Conservation (phyloP, 495 filamentous ascomycete species). For the Aspergillus nidulans region DNA sequence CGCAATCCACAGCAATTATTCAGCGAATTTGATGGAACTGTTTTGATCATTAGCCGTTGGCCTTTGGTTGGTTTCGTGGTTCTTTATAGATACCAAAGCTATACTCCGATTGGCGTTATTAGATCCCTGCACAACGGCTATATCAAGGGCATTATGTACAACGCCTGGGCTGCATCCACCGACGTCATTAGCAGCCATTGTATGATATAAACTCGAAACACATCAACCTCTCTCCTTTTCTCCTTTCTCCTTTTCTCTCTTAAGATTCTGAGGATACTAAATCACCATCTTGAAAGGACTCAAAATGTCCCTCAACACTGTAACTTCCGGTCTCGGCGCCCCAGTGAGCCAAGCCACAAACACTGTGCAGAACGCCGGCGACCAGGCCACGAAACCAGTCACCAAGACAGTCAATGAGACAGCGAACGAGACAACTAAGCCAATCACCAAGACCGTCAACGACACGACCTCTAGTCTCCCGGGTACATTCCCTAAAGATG, state of each 20-base stretch:
- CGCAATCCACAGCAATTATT: not conserved
- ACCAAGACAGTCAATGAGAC: not conserved
- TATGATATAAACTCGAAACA: not conserved
- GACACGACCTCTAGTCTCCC: not conserved
- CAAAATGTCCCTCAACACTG: conserved; percentile 1
- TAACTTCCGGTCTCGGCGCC: not conserved
- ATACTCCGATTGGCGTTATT: not conserved
- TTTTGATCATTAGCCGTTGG: not conserved
- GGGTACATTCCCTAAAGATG: not conserved
- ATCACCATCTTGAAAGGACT: too few species aligned
- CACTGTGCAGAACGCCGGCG: not conserved
- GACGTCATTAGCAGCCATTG: not conserved
- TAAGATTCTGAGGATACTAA: not conserved
- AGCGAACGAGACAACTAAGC: not conserved
- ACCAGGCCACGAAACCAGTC: not conserved
- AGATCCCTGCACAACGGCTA: not conserved
- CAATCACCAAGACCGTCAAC: not conserved
- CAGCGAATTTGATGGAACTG: not conserved
- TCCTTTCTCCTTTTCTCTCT: not conserved
- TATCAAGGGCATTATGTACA: not conserved
- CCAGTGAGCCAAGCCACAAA: not conserved
- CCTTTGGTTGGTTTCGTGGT: not conserved
- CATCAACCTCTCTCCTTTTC: not conserved
- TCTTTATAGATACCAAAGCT: not conserved
- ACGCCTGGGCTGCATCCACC: not conserved